Evolutionary conservation across 306 rosid genomes (phyloP), one percentile per base, ranked within the genome.

Genomic region (Gynostemma pentaphyllum): DNA sequence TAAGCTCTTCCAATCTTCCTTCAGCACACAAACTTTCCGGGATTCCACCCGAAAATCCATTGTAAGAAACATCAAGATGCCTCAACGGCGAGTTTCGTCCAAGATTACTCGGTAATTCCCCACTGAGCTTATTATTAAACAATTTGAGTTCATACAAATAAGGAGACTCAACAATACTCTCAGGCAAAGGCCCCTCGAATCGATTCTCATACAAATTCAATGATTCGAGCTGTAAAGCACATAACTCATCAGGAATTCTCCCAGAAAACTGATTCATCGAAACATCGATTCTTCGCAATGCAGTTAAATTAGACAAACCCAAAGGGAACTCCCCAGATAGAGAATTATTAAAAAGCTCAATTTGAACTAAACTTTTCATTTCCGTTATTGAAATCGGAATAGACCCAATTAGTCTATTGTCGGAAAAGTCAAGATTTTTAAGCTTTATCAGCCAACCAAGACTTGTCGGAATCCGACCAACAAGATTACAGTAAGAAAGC

Each of bases 271-370:
- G 51, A 52, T 88, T 88, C 72, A 24, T 48, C 22, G 96, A 88
- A 37, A 79, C 82, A 66, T 87, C 96, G 18, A 87, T 75, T 13
- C 71, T 68, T 54, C 62, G 77, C 66, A 87, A 71, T 0, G 26
- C 36, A 2, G 81, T 77, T 67, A 88, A 40, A 45, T 79, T 88
- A 10, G 73, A 62, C 45, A 66, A 6, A 23, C 74, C 77, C 10
- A 7, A 21, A 16, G 96, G 96, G n/a, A 88, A 66, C 72, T 37
- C 72, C 18, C 96, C 96, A 34, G 90, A 81, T 57, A 88, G 82
- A 0, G 72, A 50, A 68, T 88, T 88, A 13, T 49, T 9, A 40
- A 67, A 88, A 22, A 88, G 86, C 62, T 85, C 94, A 18, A 88
- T 69, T 32, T 85, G 87, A 6, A 67, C 77, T 19, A 81, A 9